phyloP scores from a whole-genome alignment of 306 rosid species.

The apple (Malus domestica) region ASM211411v1 NC_041792.1:1857001-1857500 shows the following conservation, averaged over 20 bases:
- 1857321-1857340: too few relatives aligned
- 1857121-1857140: too few relatives aligned
- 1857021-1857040: background rate
- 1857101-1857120: background rate
- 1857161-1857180: background rate
- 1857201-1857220: background rate
- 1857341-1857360: too few relatives aligned
- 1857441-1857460: too few relatives aligned
- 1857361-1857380: too few relatives aligned
- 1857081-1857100: background rate
- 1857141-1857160: background rate
- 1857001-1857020: too few relatives aligned
- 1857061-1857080: background rate
- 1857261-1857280: too few relatives aligned
- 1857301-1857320: too few relatives aligned
- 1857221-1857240: too few relatives aligned
- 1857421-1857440: background rate
- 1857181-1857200: background rate
- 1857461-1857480: background rate
- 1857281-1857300: too few relatives aligned
- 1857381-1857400: background rate
- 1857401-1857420: background rate
- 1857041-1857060: background rate
- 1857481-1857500: background rate
- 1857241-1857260: too few relatives aligned